These are phyloP conservation scores for Colletotrichum endophyticum DNA, from an alignment of 2,329 filamentous ascomycete species.

Conservation along the genomic window DNA sequence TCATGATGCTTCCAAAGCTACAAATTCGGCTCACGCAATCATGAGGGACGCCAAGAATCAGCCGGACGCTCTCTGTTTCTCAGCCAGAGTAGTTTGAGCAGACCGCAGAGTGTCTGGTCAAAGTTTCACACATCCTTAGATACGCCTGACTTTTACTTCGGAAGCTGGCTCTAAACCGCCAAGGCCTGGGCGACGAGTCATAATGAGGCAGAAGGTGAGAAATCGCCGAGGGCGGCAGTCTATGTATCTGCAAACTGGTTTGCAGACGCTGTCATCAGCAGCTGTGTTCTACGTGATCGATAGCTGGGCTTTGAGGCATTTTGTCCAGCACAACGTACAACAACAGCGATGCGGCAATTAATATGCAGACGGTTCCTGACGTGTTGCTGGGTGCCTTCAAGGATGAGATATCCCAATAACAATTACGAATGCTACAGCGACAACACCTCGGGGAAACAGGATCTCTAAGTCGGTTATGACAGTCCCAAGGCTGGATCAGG, in stretches of 20 bases:
- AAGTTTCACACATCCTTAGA: background rate
- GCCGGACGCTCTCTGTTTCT: background rate
- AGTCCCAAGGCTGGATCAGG: background rate
- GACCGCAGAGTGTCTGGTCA: background rate
- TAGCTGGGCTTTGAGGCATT: background rate
- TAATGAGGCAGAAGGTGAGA: background rate
- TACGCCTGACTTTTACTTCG: background rate
- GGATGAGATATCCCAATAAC: background rate
- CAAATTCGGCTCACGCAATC: background rate
- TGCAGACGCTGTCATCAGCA: background rate
- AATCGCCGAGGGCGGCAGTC: background rate
- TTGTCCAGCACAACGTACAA: background rate
- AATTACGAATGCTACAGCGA: background rate
- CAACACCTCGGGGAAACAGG: background rate
- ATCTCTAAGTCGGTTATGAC: background rate
- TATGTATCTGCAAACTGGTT: background rate
- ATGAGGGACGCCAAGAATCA: background rate
- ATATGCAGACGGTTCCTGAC: background rate
- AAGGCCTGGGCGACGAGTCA: background rate
- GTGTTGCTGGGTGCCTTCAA: background rate
- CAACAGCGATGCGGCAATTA: background rate
- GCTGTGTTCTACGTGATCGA: background rate
- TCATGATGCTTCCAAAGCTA: background rate
- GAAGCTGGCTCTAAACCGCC: background rate
- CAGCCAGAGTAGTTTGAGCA: background rate